Conservation (phyloP, 2,329 filamentous ascomycete species). For the Colletotrichum australisinense region DNA sequence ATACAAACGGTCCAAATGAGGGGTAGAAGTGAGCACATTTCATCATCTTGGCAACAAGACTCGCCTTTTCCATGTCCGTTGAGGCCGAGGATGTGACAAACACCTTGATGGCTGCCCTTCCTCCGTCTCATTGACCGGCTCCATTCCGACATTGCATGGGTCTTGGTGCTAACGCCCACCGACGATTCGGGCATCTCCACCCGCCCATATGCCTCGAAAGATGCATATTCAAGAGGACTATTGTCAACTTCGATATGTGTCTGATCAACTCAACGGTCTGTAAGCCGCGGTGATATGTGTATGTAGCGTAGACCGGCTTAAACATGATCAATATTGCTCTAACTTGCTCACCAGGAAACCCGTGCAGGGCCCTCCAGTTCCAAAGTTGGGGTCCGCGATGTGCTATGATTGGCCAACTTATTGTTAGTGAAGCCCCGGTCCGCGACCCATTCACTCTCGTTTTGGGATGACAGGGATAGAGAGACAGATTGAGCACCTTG, state of each 20-base stretch:
- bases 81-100: conserved; percentile 25
- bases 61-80: background rate
- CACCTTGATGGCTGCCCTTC: conserved; percentile 28
- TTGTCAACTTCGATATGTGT: too few species aligned
- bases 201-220: background rate
- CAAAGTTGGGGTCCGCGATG: conserved; percentile 38
- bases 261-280: background rate
- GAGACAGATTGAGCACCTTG: conserved; percentile 27
- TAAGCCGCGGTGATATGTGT: background rate
- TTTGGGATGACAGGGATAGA: conserved; percentile 29
- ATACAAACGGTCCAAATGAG: background rate
- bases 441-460: conserved; percentile 28
- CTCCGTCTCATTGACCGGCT: background rate
- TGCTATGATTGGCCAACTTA: conserved; percentile 43
- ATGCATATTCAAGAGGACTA: background rate
- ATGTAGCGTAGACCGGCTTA: background rate
- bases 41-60: conserved; percentile 15
- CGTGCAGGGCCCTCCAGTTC: conserved; percentile 28
- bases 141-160: background rate
- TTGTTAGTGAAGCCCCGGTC: conserved; percentile 12
- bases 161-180: background rate
- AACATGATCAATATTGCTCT: conserved; percentile 45
- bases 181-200: background rate
- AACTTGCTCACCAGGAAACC: conserved; percentile 47
- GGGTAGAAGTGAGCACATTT: conserved; percentile 31